These are phyloP conservation scores for Phoma sp. DNA, from an alignment of 2,329 filamentous ascomycete genomes.

Conservation along the genomic window DNA sequence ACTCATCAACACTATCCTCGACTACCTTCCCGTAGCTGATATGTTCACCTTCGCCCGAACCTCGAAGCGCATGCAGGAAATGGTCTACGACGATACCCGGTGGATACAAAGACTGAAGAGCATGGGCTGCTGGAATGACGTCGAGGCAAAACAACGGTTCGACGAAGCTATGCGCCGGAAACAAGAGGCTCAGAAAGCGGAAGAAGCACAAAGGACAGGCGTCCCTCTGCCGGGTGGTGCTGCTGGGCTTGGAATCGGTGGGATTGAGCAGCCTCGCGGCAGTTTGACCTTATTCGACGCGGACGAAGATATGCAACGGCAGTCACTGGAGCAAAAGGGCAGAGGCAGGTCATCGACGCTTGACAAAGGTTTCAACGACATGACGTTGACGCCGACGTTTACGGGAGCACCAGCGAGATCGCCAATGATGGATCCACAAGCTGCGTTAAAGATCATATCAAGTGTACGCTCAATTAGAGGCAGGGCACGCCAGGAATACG, in stretches of 20 bases:
- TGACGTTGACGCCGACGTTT: slow-evolving; percentile 60
- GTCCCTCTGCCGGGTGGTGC: slow-evolving; percentile 41
- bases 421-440: slow-evolving; percentile 61
- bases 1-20: slow-evolving; percentile 85
- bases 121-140: slow-evolving; percentile 93
- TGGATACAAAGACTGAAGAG: slow-evolving; percentile 87
- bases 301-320: slow-evolving; percentile 68
- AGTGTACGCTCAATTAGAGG: slow-evolving; percentile 80
- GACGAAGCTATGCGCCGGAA: slow-evolving; percentile 70
- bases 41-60: slow-evolving; percentile 84
- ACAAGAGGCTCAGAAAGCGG: slow-evolving; percentile 63
- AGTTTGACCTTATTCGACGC: slow-evolving; percentile 78
- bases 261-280: slow-evolving; percentile 39
- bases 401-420: slow-evolving; percentile 38
- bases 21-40: slow-evolving; percentile 85
- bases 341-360: slow-evolving; percentile 46
- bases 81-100: slow-evolving; percentile 97
- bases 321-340: slow-evolving; percentile 43
- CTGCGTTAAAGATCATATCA: slow-evolving; percentile 73
- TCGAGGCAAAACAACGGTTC: slow-evolving; percentile 79
- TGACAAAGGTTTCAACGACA: slow-evolving; percentile 81
- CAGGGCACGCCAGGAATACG: slow-evolving; percentile 86
- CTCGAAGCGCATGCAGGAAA: slow-evolving; percentile 88
- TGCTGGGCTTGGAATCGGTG: slow-evolving; percentile 48
- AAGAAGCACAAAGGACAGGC: slow-evolving; percentile 50